Conservation (phyloP, 495 filamentous ascomycete genomes). For the Penicillium chermesinum region DNA sequence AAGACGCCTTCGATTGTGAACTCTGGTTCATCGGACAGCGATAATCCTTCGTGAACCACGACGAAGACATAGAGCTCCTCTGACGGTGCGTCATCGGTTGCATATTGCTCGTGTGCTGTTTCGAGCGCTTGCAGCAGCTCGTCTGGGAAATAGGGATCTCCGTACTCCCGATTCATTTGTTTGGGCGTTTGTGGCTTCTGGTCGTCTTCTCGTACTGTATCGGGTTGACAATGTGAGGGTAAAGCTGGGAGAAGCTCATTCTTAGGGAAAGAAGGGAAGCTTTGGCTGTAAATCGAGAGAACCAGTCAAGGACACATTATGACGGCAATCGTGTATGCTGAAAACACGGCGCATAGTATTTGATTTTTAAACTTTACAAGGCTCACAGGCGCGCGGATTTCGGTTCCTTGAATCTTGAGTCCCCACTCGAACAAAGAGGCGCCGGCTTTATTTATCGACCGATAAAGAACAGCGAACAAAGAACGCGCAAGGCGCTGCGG, state of each 20-base stretch:
- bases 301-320: neutral
- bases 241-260: too few relatives aligned
- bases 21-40: neutral
- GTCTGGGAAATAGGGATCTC: neutral
- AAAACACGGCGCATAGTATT: too few relatives aligned
- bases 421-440: too few relatives aligned
- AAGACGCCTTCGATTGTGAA: constrained; percentile 9
- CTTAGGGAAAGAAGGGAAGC: too few relatives aligned
- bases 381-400: too few relatives aligned
- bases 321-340: neutral
- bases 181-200: neutral
- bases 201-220: neutral
- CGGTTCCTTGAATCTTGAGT: too few relatives aligned
- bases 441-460: too few relatives aligned
- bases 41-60: constrained; percentile 1
- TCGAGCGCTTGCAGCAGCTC: neutral
- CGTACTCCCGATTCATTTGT: neutral
- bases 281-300: neutral
- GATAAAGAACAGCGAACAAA: too few relatives aligned
- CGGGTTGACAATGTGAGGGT: too few relatives aligned
- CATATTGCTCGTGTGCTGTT: neutral
- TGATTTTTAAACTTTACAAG: too few relatives aligned
- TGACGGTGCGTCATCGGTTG: neutral
- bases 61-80: neutral
- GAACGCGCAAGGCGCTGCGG: too few relatives aligned